These are phyloP conservation scores for Chlorella sorokiniana DNA, from an alignment of 139 green algal species.

Conservation along the genomic window DNA sequence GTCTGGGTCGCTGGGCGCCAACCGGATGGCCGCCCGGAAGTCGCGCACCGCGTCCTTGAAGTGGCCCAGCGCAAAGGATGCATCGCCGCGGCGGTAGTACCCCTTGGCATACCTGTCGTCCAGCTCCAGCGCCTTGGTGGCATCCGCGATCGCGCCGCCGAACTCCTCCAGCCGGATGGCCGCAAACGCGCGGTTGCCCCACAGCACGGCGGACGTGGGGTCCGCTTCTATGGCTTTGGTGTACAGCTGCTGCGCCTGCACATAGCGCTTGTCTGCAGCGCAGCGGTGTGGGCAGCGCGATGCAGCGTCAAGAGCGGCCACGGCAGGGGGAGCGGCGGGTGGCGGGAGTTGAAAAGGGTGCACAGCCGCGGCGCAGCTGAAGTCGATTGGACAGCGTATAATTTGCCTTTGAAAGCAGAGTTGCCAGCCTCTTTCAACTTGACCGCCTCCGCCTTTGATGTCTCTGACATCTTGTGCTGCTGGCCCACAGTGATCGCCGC, in stretches of 20 bases:
- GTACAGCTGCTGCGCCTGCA: slow-evolving; percentile 82
- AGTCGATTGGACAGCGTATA: too few relatives aligned
- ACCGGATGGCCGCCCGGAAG: slow-evolving; percentile 80
- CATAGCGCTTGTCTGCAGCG: slow-evolving; percentile 86
- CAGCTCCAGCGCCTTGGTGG: slow-evolving; percentile 80
- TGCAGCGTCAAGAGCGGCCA: background rate
- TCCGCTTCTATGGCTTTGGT: slow-evolving; percentile 80
- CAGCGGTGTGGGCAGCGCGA: background rate
- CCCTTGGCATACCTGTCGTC: slow-evolving; percentile 89
- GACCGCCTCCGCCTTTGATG: slow-evolving; percentile 30
- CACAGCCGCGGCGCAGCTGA: background rate
- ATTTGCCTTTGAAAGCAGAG: slow-evolving; percentile 62
- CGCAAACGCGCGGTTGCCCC: slow-evolving; percentile 87
- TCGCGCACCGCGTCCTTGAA: slow-evolving; percentile 92
- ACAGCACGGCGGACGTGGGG: slow-evolving; percentile 79
- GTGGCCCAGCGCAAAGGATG: slow-evolving; percentile 86
- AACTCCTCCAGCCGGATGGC: slow-evolving; percentile 79
- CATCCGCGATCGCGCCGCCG: slow-evolving; percentile 90
- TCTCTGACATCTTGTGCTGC: too few relatives aligned
- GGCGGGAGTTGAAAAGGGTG: background rate
- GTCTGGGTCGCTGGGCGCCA: slow-evolving; percentile 86
- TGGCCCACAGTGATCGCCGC: too few relatives aligned
- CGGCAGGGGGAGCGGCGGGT: background rate
- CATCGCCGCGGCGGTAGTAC: slow-evolving; percentile 94
- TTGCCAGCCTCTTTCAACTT: slow-evolving; percentile 50